These are phyloP conservation scores for Pichia exigua DNA, from an alignment of 805 yeast species.

Conservation along the genomic window DNA sequence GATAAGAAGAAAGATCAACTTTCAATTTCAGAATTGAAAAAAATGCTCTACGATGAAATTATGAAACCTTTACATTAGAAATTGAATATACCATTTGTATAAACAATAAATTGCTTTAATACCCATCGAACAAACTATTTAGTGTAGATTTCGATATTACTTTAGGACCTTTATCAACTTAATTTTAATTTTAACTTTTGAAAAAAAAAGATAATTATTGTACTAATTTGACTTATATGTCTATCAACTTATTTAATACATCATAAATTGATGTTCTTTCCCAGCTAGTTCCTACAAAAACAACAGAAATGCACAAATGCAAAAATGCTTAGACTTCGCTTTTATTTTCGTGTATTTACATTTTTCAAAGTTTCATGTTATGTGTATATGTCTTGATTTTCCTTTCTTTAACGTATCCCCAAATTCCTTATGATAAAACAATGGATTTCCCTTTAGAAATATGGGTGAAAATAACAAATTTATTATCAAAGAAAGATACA, in stretches of 20 bases:
- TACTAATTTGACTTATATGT: too few species aligned
- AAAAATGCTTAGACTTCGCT: too few species aligned
- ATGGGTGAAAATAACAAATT: constrained; percentile 14
- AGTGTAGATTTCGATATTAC: not conserved
- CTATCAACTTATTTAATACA: too few species aligned
- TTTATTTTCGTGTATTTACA: too few species aligned
- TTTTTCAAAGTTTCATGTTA: not conserved
- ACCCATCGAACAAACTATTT: not conserved
- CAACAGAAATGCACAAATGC: too few species aligned
- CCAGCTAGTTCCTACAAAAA: too few species aligned
- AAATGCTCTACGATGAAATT: constrained; percentile 72
- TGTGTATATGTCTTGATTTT: not conserved
- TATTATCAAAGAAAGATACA: constrained; percentile 10
- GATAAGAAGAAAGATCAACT: constrained; percentile 78
- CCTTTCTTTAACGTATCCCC: not conserved
- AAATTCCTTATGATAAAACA: not conserved
- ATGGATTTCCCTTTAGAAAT: constrained; percentile 13
- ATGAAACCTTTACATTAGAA: constrained; percentile 38
- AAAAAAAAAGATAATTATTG: too few species aligned
- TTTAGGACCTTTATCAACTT: too few species aligned
- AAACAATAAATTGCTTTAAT: constrained; percentile 2
- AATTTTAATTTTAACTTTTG: too few species aligned
- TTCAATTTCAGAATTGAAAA: constrained; percentile 67
- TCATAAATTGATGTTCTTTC: too few species aligned
- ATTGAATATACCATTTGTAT: not conserved